Base-by-base conservation (phyloP, 2,329 filamentous ascomycete species). In the Talaromyces sp. region DNA sequence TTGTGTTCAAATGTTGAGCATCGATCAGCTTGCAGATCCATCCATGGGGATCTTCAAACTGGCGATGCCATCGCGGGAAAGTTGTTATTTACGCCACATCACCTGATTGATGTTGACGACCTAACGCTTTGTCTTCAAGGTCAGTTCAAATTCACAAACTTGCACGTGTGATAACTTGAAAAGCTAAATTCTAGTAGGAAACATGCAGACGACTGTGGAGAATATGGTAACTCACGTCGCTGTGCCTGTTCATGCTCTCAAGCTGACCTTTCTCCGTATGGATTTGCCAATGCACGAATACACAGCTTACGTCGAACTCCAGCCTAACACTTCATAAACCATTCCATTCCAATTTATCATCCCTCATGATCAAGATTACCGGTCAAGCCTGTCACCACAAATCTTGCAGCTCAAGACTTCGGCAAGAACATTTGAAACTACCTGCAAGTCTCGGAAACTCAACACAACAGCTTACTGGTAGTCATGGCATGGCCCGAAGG, bases 341-440 rank as follows among this genome's bases (percentile, higher is more conserved):
- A 39, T 62, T 3, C 52, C 52, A 9, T 61, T 62, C 37, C 47
- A 54, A 3, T 61, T 64, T 30, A 27, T 58, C 9, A 51, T 62
- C 2, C 54, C 60, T n/a, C n/a, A n/a, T n/a, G n/a, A n/a, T 36
- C 14, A 35, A 56, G 29, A 30, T 64, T 9, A 54, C 55, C 6
- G 48, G 48, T 11, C 49, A 61, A n/a, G 40, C 53, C 16, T 62
- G 56, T 41, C 49, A 54, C 6, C 55, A 61, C 19, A 33, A 36
- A 32, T 55, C 51, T 33, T 37, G 32, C 17, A 56, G 58, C 40
- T 19, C 33, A 13, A 54, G 58, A 33, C 22, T 61, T 10, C 54
- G 51, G 13, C 36, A 46, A 29, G 53, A 61, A 47, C 60, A 64
- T 20, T 37, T 54, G 4, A 47, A 49, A 11, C 50, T 62, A n/a